A percentile compares a stretch with the other conserved stretches of the same genome.
Evolutionary conservation across 1,139 yeast species (phyloP).

Genomic region (Diutina catenulata): DNA sequence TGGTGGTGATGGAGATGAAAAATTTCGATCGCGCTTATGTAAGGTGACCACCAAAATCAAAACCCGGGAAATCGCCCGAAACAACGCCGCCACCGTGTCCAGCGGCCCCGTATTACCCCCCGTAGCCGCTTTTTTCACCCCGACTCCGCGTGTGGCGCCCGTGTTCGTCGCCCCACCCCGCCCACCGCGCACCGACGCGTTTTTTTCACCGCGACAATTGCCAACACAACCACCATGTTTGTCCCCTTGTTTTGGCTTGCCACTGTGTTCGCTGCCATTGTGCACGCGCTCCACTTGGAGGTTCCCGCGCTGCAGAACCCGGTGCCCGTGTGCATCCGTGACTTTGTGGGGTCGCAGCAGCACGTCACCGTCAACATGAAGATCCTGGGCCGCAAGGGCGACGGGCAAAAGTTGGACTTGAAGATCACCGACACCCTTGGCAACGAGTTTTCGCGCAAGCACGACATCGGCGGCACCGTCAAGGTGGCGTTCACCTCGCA

Average conservation of each 20-base stretch:
- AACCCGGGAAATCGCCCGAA: too few species aligned
- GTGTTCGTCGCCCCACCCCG: background rate
- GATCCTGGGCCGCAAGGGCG: conserved; percentile 65
- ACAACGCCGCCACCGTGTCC: too few species aligned
- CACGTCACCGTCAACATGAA: conserved; percentile 73
- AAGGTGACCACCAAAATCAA: too few species aligned
- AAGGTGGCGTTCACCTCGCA: conserved; percentile 78
- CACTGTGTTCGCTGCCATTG: conserved; percentile 13
- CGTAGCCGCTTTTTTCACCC: too few species aligned
- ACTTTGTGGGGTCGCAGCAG: conserved; percentile 74
- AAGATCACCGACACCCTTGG: conserved; percentile 55
- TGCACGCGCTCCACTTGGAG: conserved; percentile 27
- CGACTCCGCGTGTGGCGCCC: too few species aligned
- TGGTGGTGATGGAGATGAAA: background rate
- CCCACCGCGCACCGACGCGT: background rate
- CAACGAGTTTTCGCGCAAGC: conserved; percentile 56
- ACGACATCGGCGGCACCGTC: conserved; percentile 51
- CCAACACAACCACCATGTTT: conserved; percentile 4
- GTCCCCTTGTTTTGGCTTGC: conserved; percentile 8
- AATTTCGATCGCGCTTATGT: background rate
- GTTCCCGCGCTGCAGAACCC: conserved; percentile 25
- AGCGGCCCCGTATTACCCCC: too few species aligned
- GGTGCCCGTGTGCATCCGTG: conserved; percentile 64
- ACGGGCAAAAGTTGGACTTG: conserved; percentile 70
- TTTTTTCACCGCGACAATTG: background rate